Evolutionary conservation across 2,329 filamentous ascomycete genomes (phyloP).

Genomic region (Anisogramma anomala): DNA sequence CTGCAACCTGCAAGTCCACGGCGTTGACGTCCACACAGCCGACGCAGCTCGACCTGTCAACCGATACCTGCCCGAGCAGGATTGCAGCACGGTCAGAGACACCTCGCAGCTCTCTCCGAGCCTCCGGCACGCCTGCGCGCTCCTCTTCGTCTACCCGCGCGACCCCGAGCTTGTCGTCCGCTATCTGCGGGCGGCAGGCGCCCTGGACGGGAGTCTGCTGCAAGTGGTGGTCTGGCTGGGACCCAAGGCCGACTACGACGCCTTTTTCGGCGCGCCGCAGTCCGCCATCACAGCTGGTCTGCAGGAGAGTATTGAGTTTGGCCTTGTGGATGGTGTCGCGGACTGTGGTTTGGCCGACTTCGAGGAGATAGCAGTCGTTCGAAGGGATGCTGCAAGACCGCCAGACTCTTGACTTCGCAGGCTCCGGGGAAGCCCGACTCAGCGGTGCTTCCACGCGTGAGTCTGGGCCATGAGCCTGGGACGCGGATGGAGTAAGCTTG

Average conservation of each 20-base stretch:
- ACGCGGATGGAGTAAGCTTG: too few species aligned
- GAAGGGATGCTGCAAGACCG: not conserved
- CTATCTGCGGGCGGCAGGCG: conserved; percentile 1
- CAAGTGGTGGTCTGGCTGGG: conserved; percentile 8
- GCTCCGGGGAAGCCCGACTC: too few species aligned
- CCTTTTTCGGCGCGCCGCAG: not conserved
- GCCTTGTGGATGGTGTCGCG: not conserved
- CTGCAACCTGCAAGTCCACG: not conserved
- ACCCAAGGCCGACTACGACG: conserved; percentile 8
- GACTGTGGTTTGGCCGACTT: conserved; percentile 6
- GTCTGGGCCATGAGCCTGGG: too few species aligned
- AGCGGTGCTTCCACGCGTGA: too few species aligned
- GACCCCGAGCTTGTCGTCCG: conserved; percentile 1
- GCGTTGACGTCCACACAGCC: conserved; percentile 7
- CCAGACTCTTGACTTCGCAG: too few species aligned
- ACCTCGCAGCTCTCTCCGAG: conserved; percentile 8
- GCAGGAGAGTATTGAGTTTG: not conserved
- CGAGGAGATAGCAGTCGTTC: conserved; percentile 9
- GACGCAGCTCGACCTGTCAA: not conserved
- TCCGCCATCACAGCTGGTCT: not conserved
- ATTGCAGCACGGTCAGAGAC: conserved; percentile 5
- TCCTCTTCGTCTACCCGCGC: conserved; percentile 12
- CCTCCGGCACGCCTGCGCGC: not conserved
- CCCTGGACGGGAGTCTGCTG: not conserved
- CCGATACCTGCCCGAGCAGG: conserved; percentile 6